Evolutionary conservation across 208 protist genomes (phyloP), one percentile per base, ranked within the genome.

Genomic region (Leptomonas seymouri): DNA sequence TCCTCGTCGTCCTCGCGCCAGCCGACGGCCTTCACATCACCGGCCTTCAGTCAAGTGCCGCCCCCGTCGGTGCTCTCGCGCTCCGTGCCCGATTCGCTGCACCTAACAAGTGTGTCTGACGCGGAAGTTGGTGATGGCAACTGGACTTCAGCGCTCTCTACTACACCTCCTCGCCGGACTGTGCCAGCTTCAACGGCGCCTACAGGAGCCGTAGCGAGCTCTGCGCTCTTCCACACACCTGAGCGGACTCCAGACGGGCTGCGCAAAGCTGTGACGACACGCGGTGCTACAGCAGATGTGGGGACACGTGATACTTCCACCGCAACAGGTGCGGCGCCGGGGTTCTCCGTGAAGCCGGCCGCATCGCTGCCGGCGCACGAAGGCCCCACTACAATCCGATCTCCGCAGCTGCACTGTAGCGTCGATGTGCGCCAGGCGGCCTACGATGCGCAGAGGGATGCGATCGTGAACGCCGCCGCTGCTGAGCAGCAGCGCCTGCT

Each of bases 401-500:
- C 20, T 31, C 25, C 56, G 49, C 21, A 16, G 0, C n/a, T 23
- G 46, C 49, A 25, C 9, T 4, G 36, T 1, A 34, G 48, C 21
- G 27, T 42, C 56, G 62, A 49, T 45, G 27, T 63, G 31, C 21
- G 44, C 16, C 71, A 71, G 56, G 46, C 30, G 44, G 42, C 44
- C 11, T 65, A 67, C 55, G 71, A 58, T 39, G 34, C 55, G n/a
- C 63, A 76, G 55, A 59, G 54, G 12, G 30, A 49, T 4, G 41
- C 57, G 57, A 76, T 76, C 54, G 57, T 51, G 25, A 54, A 20
- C 48, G 71, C 63, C 14, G 71, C 71, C 23, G 56, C 64, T 0
- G 71, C 71, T 2, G 71, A 76, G 57, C 67, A 78, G 59, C 66
- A 45, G n/a, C 73, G 73, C n/a, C 66, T 78, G 9, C 57, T 76